Base-by-base conservation (phyloP, 2,329 filamentous ascomycete genomes). In the Stachybotrys echinatus region DNA sequence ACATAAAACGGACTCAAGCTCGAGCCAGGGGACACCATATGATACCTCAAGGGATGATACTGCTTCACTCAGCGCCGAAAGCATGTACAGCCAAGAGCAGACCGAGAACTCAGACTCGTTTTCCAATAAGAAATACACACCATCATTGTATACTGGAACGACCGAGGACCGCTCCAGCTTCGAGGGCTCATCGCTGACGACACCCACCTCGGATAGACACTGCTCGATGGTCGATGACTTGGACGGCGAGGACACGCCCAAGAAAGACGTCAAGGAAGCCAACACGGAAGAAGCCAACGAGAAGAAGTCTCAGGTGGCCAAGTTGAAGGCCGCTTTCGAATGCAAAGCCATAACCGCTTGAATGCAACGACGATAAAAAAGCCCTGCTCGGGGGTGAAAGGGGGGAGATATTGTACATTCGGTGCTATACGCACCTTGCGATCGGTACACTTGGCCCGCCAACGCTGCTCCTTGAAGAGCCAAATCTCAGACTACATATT, bases 91-190 rank as follows among this genome's bases (percentile, higher is more conserved):
- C 17, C 52, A 56, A 23, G 58, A 63, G 34, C 58, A 58, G 6
- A 52, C 55, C 0, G 61, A 67, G 43, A 59, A 52, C 44, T 65
- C 64, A 3, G 61, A 65, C 42, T 60, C 62, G 12, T 49, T 58
- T 10, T 58, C 56, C 3, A 53, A 51, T 49, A 64, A 62, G 52
- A 70, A 68, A 51, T 66, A 68, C 54, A 64, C 63, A 7, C 70
- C 67, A 17, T 71, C 68, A 5, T 60, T 70, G 27, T 70, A 64
- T 48, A 70, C 67, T 12, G 65, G 68, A n/a, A 60, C 56, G 6
- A 69, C 62, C 2, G 68, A 69, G 23, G 65, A 69, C 37, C 61
- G 62, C 42, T 70, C 63, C 61, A 71, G 68, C 54, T 57, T 65
- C 19, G 66, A 70, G 37, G 62, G 65, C 22, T 68, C 68, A 10